Base-by-base conservation (phyloP, 352 stramenopile genomes). In the Pythium brachiatum region DNA sequence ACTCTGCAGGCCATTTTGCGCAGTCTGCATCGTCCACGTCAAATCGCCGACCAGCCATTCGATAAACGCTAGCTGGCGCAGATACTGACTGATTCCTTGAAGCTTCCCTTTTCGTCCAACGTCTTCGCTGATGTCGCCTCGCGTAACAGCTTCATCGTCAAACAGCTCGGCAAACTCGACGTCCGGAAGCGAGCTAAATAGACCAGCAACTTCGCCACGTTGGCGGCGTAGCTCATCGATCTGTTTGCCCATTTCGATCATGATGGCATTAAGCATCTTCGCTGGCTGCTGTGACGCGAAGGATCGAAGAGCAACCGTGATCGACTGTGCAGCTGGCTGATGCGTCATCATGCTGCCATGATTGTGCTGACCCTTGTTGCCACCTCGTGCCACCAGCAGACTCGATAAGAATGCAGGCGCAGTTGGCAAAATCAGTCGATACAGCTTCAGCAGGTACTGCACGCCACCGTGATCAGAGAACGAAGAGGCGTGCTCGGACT, bases 381-480 rank as follows among this genome's bases (percentile, higher is more conserved):
- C 41, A 21, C 65, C 43, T 47, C 56, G 44, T 1, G 47, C 61
- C 11, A 56, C 43, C 8, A 86, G 27, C 8, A 79, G 72, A 62
- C 62, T 89, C 34, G 82, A 92, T 65, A 92, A 76, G 51, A 97
- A 88, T 16, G 62, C 93, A 32, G 66, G 96, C 60, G 73, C 88
- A 26, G 68, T 82, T 47, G 94, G 93, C 23, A 98, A 70, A 41
- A 97, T 78, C n/a, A 89, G 78, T 41, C 83, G 75, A 73, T 97
- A 96, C 25, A 99, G 63, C 43, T 90, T 73, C 27, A 99, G 69
- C 23, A 99, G 70, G 44, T 84, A 69, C 51, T 92, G 74, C 38
- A 98, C 80, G 3, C 97, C 97, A 36, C 93, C 94, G 21, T 86
- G 76, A 36, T 96, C 78, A 0, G 96, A 79, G 83, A 99, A 99